Evolutionary conservation across 2,329 filamentous ascomycete genomes (phyloP).

Genomic region (Curvularia sp.): DNA sequence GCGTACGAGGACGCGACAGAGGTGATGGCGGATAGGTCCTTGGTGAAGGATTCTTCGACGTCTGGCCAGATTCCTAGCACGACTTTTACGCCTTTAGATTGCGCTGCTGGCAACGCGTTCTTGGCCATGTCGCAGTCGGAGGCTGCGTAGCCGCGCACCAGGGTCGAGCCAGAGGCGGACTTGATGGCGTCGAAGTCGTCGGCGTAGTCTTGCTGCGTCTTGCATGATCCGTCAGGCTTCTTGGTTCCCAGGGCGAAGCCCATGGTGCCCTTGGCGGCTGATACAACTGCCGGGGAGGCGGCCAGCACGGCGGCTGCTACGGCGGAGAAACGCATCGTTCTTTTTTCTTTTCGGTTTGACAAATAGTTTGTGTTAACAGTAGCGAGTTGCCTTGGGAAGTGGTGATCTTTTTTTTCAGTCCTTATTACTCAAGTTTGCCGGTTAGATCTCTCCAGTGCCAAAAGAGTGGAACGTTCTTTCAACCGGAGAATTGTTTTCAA

Average conservation of each 20-base stretch:
- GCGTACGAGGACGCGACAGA: conserved; percentile 58
- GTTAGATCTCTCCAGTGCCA: not conserved
- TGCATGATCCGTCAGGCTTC: conserved; percentile 66
- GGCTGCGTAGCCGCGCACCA: conserved; percentile 73
- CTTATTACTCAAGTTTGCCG: not conserved
- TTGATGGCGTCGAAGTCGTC: conserved; percentile 69
- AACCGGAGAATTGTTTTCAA: not conserved
- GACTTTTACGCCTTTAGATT: conserved; percentile 69
- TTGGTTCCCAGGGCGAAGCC: conserved; percentile 74
- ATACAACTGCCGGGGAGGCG: conserved; percentile 57
- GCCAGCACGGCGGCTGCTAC: conserved; percentile 42
- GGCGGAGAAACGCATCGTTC: conserved; percentile 47
- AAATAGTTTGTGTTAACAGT: not conserved
- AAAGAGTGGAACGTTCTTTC: not conserved
- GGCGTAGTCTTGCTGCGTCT: conserved; percentile 67
- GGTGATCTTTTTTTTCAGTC: not conserved
- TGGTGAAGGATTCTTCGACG: conserved; percentile 65
- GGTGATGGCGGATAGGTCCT: conserved; percentile 66
- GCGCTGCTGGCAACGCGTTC: conserved; percentile 70
- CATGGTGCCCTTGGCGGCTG: conserved; percentile 61
- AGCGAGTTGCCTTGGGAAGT: not conserved
- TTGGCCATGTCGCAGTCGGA: conserved; percentile 70
- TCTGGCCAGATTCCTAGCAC: conserved; percentile 75
- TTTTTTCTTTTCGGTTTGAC: not conserved
- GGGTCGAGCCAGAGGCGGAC: conserved; percentile 56